Percentiles rank a stretch among this genome's conserved stretches.
phyloP scores from a whole-genome alignment of 805 yeast species.

The Kodamaea lidongshanica region DNA sequence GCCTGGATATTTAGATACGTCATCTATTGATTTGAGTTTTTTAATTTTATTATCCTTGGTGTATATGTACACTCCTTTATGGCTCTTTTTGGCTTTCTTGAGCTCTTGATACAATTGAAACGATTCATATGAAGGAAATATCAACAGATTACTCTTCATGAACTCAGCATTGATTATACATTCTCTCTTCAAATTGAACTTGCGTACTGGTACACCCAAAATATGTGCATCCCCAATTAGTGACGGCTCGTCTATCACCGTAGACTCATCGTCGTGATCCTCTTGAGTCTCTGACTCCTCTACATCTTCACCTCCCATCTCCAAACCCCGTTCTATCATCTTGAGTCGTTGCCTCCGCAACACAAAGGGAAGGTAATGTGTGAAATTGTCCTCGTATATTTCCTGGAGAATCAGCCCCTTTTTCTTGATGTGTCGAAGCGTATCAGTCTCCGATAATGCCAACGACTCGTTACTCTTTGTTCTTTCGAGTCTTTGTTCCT shows the following conservation, averaged over 20 bases:
- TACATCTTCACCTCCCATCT: background rate
- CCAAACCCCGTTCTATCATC: background rate
- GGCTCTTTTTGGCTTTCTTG: constrained; percentile 16
- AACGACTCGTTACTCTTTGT: constrained; percentile 13
- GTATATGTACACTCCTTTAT: constrained; percentile 18
- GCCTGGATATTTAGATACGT: background rate
- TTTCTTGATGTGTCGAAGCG: constrained; percentile 15
- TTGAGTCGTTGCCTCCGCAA: constrained; percentile 24
- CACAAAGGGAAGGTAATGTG: constrained; percentile 33
- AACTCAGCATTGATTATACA: constrained; percentile 29
- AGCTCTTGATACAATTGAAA: constrained; percentile 25
- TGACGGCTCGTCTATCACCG: constrained; percentile 14
- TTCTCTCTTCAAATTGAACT: constrained; percentile 24
- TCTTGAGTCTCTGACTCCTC: constrained; percentile 1
- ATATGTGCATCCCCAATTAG: constrained; percentile 10
- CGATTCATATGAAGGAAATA: constrained; percentile 27
- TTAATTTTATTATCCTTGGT: constrained; percentile 17
- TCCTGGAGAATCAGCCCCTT: constrained; percentile 29
- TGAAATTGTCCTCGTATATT: constrained; percentile 32
- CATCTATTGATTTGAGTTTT: constrained; percentile 8
- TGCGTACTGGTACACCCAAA: constrained; percentile 16
- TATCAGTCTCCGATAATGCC: constrained; percentile 34
- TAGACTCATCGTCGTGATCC: constrained; percentile 17
- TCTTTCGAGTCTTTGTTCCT: no score
- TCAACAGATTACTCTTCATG: constrained; percentile 21